Evolutionary conservation across 192 early-diverging fungal species (phyloP), one percentile per base, ranked within the genome.

Genomic region (Backusella westeae): DNA sequence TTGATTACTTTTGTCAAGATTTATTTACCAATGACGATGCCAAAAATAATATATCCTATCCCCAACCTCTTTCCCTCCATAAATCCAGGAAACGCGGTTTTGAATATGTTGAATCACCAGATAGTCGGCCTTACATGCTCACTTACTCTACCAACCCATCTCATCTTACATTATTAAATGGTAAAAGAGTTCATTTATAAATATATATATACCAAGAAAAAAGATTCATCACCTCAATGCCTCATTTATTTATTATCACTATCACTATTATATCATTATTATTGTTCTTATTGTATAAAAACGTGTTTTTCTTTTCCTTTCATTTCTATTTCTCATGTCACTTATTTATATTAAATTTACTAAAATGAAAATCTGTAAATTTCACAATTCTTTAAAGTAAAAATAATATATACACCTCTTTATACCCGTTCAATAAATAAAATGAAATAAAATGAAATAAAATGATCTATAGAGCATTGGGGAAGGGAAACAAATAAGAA

Each of bases 181-280:
- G 56, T 29, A 63, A 63, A 63, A 63, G 56, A 63, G 56, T 63
- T 63, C 56, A 63, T 63, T 63, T 63, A 63, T 63, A 63, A 63
- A 29, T 56, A 56, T 56, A 49, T 56, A 49, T 56, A 56, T 56
- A 56, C 21, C 19, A 56, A 23, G 1, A 56, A 23, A 23, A 21
- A 56, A 56, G 1, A 63, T 21, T 10, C 56, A 29, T 26, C 9
- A 14, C 56, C 29, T 12, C 56, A 12, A 29, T 29, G 56, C 56
- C 56, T 63, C 46, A 49, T 49, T 49, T 49, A 49, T 63, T 29
- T 63, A 29, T 63, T 63, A 21, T 53, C 19, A 53, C 1, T 21
- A 9, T 21, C 21, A 53, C 21, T 59, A 23, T 59, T 12, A 23
- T 59, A 59, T 59, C 23, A 59, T 59, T 59, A 29, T 59, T 59